A percentile compares a stretch with the other conserved stretches of the same genome.
Conservation (phyloP, 805 yeast genomes). For the Sugiyamaella chiloensis region DNA sequence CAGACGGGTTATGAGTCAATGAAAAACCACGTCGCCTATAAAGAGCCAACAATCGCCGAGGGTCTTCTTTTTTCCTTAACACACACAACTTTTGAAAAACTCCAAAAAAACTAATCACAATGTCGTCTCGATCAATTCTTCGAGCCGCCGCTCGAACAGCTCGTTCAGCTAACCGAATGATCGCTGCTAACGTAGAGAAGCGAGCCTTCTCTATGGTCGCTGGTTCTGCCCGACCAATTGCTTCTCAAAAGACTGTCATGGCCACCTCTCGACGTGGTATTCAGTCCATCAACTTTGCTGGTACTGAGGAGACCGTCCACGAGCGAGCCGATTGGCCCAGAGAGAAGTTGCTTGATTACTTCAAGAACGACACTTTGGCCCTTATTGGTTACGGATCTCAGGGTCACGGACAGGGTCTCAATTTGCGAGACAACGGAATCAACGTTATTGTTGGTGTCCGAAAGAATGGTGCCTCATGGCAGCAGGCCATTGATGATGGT, state of each 20-base stretch:
- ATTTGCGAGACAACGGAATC: slow-evolving; percentile 98
- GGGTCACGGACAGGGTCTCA: slow-evolving; percentile 99
- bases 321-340: slow-evolving; percentile 99
- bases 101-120: slow-evolving; percentile 5
- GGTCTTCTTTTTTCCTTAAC: no score
- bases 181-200: slow-evolving; percentile 42
- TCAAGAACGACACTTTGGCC: slow-evolving; percentile 97
- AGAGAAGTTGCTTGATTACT: slow-evolving; percentile 91
- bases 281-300: slow-evolving; percentile 95
- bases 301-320: slow-evolving; percentile 91
- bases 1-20: slow-evolving; percentile 3
- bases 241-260: slow-evolving; percentile 46
- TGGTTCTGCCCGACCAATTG: slow-evolving; percentile 49
- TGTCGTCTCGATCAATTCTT: slow-evolving; percentile 28
- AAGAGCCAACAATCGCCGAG: neutral
- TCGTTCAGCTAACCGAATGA: slow-evolving; percentile 41
- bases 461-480: slow-evolving; percentile 99
- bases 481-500: slow-evolving; percentile 98
- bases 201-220: slow-evolving; percentile 57
- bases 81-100: slow-evolving; percentile 1
- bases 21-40: slow-evolving; percentile 3
- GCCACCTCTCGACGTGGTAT: slow-evolving; percentile 70
- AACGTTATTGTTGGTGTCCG: slow-evolving; percentile 98
- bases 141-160: slow-evolving; percentile 38
- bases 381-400: slow-evolving; percentile 99